These are phyloP conservation scores for Neurospora hispaniola DNA, from an alignment of 495 filamentous ascomycete genomes.

Conservation along the genomic window DNA sequence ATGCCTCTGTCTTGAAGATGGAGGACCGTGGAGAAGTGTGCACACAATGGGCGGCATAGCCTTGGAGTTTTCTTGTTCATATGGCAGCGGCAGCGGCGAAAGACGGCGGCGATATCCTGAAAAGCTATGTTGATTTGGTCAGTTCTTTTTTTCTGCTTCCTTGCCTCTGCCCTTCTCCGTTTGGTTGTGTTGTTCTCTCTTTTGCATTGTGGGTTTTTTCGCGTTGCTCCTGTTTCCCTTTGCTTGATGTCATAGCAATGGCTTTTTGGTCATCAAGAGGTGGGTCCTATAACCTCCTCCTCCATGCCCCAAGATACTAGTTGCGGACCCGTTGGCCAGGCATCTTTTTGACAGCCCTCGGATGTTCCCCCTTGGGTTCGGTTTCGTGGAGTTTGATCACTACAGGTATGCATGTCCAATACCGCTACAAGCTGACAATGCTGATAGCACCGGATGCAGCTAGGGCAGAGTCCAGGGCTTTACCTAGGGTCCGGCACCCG, in stretches of 20 bases:
- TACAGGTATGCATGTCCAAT: not conserved
- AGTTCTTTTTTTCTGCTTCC: not conserved
- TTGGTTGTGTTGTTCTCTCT: not conserved
- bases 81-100: not conserved
- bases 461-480: not conserved
- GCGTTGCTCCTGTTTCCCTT: not conserved
- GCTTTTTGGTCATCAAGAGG: not conserved
- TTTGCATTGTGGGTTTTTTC: not conserved
- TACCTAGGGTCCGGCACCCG: not conserved
- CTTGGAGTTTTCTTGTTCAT: conserved; percentile 4
- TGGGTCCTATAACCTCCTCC: not conserved
- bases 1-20: not conserved
- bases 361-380: not conserved
- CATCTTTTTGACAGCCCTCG: not conserved
- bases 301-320: not conserved
- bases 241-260: not conserved
- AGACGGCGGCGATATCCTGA: not conserved
- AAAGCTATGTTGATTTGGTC: not conserved
- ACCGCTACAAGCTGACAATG: not conserved
- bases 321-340: not conserved
- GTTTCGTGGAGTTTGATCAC: not conserved
- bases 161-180: not conserved
- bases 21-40: not conserved
- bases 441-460: not conserved
- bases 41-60: conserved; percentile 2